Conservation (phyloP, 768 basidiomycete genomes). For the Lentinus tigrinus region DNA sequence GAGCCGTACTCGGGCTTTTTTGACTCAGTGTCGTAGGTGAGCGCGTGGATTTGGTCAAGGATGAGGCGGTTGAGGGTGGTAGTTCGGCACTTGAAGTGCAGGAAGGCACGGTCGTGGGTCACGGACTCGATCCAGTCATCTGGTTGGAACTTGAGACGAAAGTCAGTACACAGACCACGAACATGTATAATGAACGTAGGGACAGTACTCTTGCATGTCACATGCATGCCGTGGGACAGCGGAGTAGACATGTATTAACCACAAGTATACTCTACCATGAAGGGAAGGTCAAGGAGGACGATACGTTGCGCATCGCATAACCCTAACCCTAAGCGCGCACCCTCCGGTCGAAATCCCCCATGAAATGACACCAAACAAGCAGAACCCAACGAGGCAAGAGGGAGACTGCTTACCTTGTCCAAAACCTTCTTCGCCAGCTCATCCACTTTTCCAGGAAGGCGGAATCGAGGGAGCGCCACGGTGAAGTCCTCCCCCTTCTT, state of each 20-base stretch:
- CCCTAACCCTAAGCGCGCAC: neutral
- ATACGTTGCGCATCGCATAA: neutral
- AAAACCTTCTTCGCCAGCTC: conserved; percentile 73
- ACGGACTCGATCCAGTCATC: conserved; percentile 77
- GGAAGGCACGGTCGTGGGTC: conserved; percentile 72
- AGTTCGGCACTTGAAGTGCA: conserved; percentile 76
- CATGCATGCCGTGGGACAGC: too few species aligned
- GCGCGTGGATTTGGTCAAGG: conserved; percentile 71
- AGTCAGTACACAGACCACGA: neutral
- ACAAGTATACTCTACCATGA: too few species aligned
- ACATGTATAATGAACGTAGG: too few species aligned
- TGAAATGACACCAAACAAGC: neutral
- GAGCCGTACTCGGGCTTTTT: conserved; percentile 76
- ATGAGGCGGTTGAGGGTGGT: conserved; percentile 61
- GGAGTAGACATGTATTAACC: too few species aligned
- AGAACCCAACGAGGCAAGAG: neutral
- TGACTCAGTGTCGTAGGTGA: conserved; percentile 61
- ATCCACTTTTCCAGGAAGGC: conserved; percentile 80
- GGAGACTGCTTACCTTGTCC: conserved; percentile 48
- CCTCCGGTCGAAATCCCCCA: too few species aligned
- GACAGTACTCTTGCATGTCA: too few species aligned
- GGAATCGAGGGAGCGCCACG: conserved; percentile 88
- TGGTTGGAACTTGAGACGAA: conserved; percentile 66
- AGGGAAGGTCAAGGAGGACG: neutral
- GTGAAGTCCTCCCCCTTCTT: conserved; percentile 95